Evolutionary conservation across 176 grass and related monocot species (phyloP), one percentile per base, ranked within the genome.

Genomic region (Oryza brachyantha): DNA sequence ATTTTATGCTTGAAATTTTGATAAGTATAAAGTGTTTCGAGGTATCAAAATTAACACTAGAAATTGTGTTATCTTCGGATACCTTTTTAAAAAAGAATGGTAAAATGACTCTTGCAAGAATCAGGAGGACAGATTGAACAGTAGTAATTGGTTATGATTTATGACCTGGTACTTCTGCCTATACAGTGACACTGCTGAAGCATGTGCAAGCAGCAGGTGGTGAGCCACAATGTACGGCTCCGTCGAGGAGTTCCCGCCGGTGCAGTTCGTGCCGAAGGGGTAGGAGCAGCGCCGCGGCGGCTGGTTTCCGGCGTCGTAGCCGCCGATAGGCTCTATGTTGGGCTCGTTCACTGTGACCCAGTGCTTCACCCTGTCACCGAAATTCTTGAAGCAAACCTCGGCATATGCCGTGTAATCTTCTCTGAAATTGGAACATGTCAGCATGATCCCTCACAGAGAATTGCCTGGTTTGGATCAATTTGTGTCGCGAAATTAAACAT

Each of bases 291-390:
- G 86, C 22, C 48, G 74, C 2, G 93, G 93, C 3, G 93, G 80
- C 40, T 89, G 41, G 1, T 10, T 0, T 13, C 91, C 94, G 0
- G 0, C 0, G 39, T 91, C 88, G 1, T 84, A 83, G 10, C 86
- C 86, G 21, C 86, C 81, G 29, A 93, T 45, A 5, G 94, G 55
- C 7, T 97, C 86, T 37, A 91, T 50, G 64, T 97, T 97, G 1
- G 91, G 91, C 73, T 93, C 91, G 10, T 93, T 93, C 6, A 97
- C 39, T 3, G 91, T 93, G 6, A 85, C 78, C 94, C 91, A 97
- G 41, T 87, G 5, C 57, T 89, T 93, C 63, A 97, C 91, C 78
- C 91, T 82, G 75, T 97, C 91, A 0, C 88, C 94, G 1, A 91
- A 97, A 64, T 74, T 87, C 31, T 81, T 25, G 60, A 93, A 97